Conservation (phyloP, 768 basidiomycete species). For the Mycena alexandri region DNA sequence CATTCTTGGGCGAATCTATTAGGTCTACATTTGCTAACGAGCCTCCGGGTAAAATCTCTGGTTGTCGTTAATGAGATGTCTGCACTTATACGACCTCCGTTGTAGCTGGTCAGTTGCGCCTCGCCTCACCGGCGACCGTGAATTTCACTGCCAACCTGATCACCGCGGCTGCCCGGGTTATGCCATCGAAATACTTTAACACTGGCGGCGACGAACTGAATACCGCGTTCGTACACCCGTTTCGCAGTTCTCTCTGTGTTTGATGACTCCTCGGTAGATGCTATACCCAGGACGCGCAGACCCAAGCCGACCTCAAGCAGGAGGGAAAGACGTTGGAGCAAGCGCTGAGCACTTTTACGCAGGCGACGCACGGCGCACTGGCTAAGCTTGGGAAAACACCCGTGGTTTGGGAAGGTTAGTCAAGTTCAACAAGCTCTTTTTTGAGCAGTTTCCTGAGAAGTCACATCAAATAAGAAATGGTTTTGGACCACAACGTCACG, state of each 20-base stretch:
- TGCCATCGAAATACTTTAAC: slow-evolving; percentile 75
- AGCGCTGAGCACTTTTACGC: slow-evolving; percentile 73
- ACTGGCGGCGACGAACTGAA: slow-evolving; percentile 91
- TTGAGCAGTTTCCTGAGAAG: slow-evolving; percentile 45
- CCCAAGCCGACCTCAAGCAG: slow-evolving; percentile 65
- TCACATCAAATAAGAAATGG: slow-evolving; percentile 70
- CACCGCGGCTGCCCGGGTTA: slow-evolving; percentile 60
- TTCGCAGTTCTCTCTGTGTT: too few species aligned
- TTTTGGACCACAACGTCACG: slow-evolving; percentile 64
- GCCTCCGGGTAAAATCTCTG: slow-evolving; percentile 60
- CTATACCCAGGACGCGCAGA: slow-evolving; percentile 72
- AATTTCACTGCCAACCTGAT: slow-evolving; percentile 72
- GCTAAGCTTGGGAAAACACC: slow-evolving; percentile 73
- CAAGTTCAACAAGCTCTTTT: neutral
- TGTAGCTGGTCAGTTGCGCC: slow-evolving; percentile 79
- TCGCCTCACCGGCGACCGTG: slow-evolving; percentile 71
- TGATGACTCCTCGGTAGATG: slow-evolving; percentile 48
- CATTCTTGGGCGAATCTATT: too few species aligned
- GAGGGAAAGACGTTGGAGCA: slow-evolving; percentile 69
- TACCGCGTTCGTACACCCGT: slow-evolving; percentile 40
- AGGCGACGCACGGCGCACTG: slow-evolving; percentile 70
- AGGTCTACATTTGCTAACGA: slow-evolving; percentile 66
- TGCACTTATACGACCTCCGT: too few species aligned
- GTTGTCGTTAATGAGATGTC: too few species aligned
- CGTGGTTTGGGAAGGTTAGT: slow-evolving; percentile 83